Percentiles rank a stretch among this genome's conserved stretches.
phyloP scores from a whole-genome alignment of 2,329 filamentous ascomycete genomes.

The Xylogone sp. region DNA sequence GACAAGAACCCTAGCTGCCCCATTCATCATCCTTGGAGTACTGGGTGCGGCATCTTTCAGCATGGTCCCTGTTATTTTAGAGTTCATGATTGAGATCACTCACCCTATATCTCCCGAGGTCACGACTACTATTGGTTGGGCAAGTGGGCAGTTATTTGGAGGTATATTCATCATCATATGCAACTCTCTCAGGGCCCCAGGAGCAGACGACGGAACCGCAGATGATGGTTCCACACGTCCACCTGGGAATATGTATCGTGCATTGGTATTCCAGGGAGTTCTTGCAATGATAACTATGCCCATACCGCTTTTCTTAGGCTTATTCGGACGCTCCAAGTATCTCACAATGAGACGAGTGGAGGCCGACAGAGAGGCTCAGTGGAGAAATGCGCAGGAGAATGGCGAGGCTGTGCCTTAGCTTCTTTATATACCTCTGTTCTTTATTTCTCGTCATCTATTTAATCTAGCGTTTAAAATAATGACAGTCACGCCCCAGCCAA shows the following conservation, averaged over 20 bases:
- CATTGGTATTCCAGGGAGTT: constrained; percentile 76
- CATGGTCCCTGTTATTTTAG: constrained; percentile 78
- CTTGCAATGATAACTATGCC: constrained; percentile 63
- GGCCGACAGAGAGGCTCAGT: constrained; percentile 44
- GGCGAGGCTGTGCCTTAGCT: constrained; percentile 4
- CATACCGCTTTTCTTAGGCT: constrained; percentile 63
- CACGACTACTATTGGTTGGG: constrained; percentile 80
- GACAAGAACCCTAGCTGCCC: constrained; percentile 52
- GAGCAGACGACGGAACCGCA: constrained; percentile 31
- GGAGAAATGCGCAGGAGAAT: constrained; percentile 48
- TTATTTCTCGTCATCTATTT: neutral
- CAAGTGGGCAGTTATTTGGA: constrained; percentile 79
- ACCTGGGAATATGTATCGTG: constrained; percentile 67
- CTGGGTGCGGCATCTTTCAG: constrained; percentile 78
- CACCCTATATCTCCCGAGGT: constrained; percentile 86
- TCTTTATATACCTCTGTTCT: neutral
- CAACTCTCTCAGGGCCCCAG: constrained; percentile 61
- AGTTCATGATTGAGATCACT: constrained; percentile 82
- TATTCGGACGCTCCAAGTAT: constrained; percentile 59
- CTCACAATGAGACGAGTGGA: constrained; percentile 47
- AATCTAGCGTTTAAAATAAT: too few species aligned
- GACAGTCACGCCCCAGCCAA: too few species aligned
- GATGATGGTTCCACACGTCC: constrained; percentile 43
- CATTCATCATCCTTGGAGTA: constrained; percentile 71
- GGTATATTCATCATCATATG: constrained; percentile 81